A percentile compares a stretch with the other conserved stretches of the same genome.
Evolutionary conservation across 306 rosid species (phyloP).

Genomic region (Arachis stenosperma): DNA sequence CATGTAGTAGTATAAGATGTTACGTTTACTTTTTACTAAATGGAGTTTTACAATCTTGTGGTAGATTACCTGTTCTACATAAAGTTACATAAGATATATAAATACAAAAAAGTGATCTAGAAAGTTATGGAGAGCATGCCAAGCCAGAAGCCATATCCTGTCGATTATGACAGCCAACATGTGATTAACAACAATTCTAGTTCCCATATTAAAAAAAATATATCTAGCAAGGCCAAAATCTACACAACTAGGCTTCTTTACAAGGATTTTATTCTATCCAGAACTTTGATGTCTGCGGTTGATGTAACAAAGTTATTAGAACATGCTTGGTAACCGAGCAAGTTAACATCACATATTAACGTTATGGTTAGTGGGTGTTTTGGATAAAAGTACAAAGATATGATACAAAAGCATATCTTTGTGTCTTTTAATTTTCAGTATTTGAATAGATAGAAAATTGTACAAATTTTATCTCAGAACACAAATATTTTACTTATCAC

Average conservation of each 20-base stretch:
- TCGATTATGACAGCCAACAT: neutral
- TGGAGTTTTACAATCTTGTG: neutral
- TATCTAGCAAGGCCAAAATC: conserved; percentile 51
- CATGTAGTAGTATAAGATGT: no score
- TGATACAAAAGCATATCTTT: no score
- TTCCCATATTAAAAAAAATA: neutral
- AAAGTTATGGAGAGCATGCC: neutral
- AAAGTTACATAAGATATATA: neutral
- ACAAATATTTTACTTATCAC: no score
- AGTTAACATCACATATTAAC: no score
- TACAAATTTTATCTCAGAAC: no score
- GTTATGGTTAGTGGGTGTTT: no score
- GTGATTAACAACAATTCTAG: conserved; percentile 25
- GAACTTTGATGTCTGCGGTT: conserved; percentile 66
- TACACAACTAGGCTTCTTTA: conserved; percentile 55
- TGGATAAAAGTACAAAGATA: no score
- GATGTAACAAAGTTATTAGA: neutral
- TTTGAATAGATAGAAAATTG: no score
- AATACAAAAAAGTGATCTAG: neutral
- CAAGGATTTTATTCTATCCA: conserved; percentile 64
- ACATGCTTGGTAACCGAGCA: no score
- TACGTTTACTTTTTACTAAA: neutral
- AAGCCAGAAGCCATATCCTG: neutral
- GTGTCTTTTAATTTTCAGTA: no score
- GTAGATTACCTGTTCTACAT: neutral